Conservation (phyloP, 495 filamentous ascomycete genomes). For the Patellaria atrata region DNA sequence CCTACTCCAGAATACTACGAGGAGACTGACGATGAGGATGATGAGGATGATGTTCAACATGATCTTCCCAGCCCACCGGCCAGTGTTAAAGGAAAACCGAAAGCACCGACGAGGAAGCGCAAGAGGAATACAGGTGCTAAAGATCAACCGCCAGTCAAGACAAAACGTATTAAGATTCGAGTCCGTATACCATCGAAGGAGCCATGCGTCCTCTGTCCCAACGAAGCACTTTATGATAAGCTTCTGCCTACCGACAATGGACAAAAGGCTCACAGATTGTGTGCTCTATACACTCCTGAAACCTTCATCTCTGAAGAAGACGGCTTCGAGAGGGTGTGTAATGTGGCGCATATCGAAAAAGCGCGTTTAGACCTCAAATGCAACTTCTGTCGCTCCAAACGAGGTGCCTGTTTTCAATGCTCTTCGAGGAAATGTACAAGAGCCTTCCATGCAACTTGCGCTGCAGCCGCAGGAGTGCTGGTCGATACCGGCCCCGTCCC, state of each 20-base stretch:
- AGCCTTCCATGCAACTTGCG: slow-evolving; percentile 91
- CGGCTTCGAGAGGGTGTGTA: slow-evolving; percentile 58
- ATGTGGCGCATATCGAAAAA: slow-evolving; percentile 68
- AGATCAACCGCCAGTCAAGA: slow-evolving; percentile 40
- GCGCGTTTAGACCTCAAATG: slow-evolving; percentile 84
- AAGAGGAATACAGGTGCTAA: slow-evolving; percentile 40
- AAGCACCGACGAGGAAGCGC: slow-evolving; percentile 41
- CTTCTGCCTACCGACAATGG: slow-evolving; percentile 80
- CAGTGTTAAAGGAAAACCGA: slow-evolving; percentile 50
- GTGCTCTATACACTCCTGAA: slow-evolving; percentile 81
- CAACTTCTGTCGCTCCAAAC: slow-evolving; percentile 83
- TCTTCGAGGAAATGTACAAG: slow-evolving; percentile 86
- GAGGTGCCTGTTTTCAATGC: slow-evolving; percentile 93
- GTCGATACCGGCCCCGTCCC: slow-evolving; percentile 73
- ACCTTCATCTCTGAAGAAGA: slow-evolving; percentile 64
- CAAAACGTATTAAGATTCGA: slow-evolving; percentile 59
- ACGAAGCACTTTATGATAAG: slow-evolving; percentile 72
- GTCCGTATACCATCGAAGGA: slow-evolving; percentile 56
- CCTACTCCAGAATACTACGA: slow-evolving; percentile 74
- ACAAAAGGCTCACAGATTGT: slow-evolving; percentile 73
- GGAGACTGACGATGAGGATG: slow-evolving; percentile 65
- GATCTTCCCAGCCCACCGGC: slow-evolving; percentile 70
- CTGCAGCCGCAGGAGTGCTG: slow-evolving; percentile 77
- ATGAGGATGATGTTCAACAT: slow-evolving; percentile 44
- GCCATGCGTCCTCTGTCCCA: slow-evolving; percentile 81